Conservation (phyloP, 1,139 yeast species). For the Candida buenavistaensis region DNA sequence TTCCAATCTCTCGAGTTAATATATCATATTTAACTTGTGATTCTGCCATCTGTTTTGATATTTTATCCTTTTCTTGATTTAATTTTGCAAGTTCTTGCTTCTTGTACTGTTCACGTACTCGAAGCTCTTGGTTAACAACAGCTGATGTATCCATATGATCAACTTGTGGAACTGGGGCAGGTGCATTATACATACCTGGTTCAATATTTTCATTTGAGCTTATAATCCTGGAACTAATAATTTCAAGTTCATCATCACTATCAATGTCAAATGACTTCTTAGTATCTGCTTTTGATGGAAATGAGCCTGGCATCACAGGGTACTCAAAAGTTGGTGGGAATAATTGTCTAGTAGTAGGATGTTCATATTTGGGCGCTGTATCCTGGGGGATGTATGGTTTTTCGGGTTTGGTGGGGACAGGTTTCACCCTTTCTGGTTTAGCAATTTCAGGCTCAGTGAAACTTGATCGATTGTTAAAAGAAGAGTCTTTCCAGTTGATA, state of each 20-base stretch:
- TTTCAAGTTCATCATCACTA: constrained; percentile 2
- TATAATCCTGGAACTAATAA: neutral
- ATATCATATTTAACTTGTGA: constrained; percentile 3
- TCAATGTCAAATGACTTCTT: neutral
- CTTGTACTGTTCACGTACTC: constrained; percentile 4
- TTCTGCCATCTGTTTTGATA: constrained; percentile 2
- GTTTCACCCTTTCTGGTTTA: too few species aligned
- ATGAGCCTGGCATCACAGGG: constrained; percentile 2
- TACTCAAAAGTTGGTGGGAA: too few species aligned
- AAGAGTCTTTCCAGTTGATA: constrained; percentile 24
- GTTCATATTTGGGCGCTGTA: neutral
- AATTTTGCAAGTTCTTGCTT: constrained; percentile 8
- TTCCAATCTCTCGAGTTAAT: neutral
- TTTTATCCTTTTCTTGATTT: constrained; percentile 3
- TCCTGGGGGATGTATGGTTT: neutral
- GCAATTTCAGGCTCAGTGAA: too few species aligned
- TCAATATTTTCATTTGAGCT: neutral
- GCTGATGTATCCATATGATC: constrained; percentile 6
- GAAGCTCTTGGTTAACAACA: constrained; percentile 7
- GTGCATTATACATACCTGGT: constrained; percentile 22
- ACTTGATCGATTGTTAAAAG: too few species aligned
- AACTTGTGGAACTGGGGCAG: constrained; percentile 36
- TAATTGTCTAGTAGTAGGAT: too few species aligned
- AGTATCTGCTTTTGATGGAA: neutral
- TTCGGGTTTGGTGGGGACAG: too few species aligned